Evolutionary conservation across 768 basidiomycete species (phyloP), one percentile per base, ranked within the genome.

Genomic region (Macrolepiota albuminosa): DNA sequence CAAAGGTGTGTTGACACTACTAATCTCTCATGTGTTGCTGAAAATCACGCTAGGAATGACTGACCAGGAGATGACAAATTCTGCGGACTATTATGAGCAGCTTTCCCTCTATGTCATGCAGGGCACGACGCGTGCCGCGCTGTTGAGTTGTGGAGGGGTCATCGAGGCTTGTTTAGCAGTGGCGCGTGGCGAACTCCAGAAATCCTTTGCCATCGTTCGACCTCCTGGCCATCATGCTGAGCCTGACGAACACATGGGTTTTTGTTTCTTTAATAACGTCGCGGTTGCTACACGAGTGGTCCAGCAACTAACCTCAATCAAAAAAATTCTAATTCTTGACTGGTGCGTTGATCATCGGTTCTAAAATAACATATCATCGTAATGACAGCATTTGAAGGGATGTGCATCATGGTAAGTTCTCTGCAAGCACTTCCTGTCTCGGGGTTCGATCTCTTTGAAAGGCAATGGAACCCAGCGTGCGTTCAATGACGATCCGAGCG

Each of bases 201-300:
- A 95, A 71, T 81, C 91, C 0, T 89, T 99, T 70, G 97, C 97
- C 2, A 93, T 98, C 62, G 95, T 98, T 39, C 84, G 97, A 56
- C 97, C 97, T 13, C 97, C 97, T 0, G 97, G 97, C 0, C 97
- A 99, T 70, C 97, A 99, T 68, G 95, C 97, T 6, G 97, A 99
- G 70, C 97, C 97, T 5, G 93, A 97, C 64, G 90, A 95, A 69
- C 91, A 93, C 63, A 98, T 98, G 95, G 97, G 97, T 1, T 99
- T 99, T 72, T 98, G 97, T 73, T 97, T 99, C 78, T 97, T 95
- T 77, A 99, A 99, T 73, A 99, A 99, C 69, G 95, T 96, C 37
- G 89, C 97, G 0, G 91, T 99, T 16, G 95, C 95, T 1, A 84
- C 93, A 21, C 84, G 85, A 67, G 90, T 94, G 29, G 85, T 91